Conservation (phyloP, 1,284 basidiomycete species). For the Entoloma clypeatum region DNA sequence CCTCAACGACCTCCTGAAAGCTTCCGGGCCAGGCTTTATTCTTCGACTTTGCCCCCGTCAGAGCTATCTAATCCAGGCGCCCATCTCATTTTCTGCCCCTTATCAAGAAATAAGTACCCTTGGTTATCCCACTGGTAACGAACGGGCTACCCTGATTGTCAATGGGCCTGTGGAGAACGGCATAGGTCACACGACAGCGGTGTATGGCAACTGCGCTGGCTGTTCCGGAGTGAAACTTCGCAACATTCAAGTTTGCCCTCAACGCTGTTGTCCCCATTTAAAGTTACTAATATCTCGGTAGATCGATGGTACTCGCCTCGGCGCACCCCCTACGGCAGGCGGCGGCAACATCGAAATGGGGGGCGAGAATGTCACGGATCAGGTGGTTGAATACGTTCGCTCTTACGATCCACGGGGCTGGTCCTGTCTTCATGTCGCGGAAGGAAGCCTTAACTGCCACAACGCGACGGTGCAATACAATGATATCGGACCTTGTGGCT, state of each 20-base stretch:
- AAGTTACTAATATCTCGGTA: conserved; percentile 24
- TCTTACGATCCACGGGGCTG: conserved; percentile 70
- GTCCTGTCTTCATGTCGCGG: conserved; percentile 69
- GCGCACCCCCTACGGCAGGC: conserved; percentile 47
- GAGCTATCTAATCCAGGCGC: conserved; percentile 59
- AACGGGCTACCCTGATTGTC: conserved; percentile 39
- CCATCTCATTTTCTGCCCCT: conserved; percentile 60
- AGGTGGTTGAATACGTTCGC: conserved; percentile 67
- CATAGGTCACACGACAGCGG: conserved; percentile 64
- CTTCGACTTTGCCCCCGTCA: conserved; percentile 62
- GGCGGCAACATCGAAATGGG: conserved; percentile 80
- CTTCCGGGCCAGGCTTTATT: conserved; percentile 60
- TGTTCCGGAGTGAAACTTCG: conserved; percentile 61
- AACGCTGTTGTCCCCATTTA: conserved; percentile 2
- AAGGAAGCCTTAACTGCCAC: conserved; percentile 64
- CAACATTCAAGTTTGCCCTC: conserved; percentile 59
- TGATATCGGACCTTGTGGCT: conserved; percentile 74
- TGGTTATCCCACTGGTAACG: conserved; percentile 59
- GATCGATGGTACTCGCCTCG: conserved; percentile 64
- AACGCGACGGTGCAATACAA: conserved; percentile 71
- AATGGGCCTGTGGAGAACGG: conserved; percentile 52
- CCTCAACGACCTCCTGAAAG: conserved; percentile 61
- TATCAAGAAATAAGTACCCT: conserved; percentile 77
- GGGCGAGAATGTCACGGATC: conserved; percentile 59
- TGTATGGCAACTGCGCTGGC: conserved; percentile 57